Percentiles rank a stretch among this genome's conserved stretches.
Evolutionary conservation across 208 protist genomes (phyloP).

Genomic region (Wallacemonas sp.): DNA sequence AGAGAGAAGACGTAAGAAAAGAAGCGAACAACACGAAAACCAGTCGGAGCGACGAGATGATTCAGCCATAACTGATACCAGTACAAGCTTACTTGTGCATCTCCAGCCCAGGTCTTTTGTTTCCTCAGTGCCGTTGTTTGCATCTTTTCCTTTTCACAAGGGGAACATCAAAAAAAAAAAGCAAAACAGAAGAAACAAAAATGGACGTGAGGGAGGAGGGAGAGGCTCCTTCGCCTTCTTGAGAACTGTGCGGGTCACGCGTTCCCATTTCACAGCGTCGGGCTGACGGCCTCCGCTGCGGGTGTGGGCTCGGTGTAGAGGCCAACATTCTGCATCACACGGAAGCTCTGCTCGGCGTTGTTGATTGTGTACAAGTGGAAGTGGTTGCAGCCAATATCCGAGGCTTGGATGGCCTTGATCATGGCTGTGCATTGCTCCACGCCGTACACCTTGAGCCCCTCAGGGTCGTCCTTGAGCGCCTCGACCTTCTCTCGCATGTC

Average conservation of each 20-base stretch:
- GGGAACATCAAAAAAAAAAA: slow-evolving; percentile 6
- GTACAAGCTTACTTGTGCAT: slow-evolving; percentile 8
- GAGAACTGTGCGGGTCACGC: no score
- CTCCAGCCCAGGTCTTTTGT: no score
- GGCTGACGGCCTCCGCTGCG: no score
- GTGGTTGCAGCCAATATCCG: slow-evolving; percentile 59
- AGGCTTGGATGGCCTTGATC: slow-evolving; percentile 51
- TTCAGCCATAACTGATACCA: slow-evolving; percentile 15
- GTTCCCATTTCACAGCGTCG: no score
- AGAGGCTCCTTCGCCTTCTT: no score
- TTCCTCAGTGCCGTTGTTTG: background rate
- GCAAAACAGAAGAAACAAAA: slow-evolving; percentile 7
- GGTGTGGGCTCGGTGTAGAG: slow-evolving; percentile 33
- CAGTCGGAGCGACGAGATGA: background rate
- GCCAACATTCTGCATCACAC: slow-evolving; percentile 44
- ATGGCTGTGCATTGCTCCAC: slow-evolving; percentile 61
- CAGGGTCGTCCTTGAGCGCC: slow-evolving; percentile 61
- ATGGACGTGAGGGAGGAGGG: slow-evolving; percentile 19
- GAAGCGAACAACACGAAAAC: slow-evolving; percentile 19
- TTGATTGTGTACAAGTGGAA: slow-evolving; percentile 85
- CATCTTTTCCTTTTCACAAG: background rate
- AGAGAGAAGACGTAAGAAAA: slow-evolving; percentile 6
- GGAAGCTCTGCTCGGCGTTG: slow-evolving; percentile 35
- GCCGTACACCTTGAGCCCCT: slow-evolving; percentile 59
- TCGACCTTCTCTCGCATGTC: slow-evolving; percentile 51